Evolutionary conservation across 108 stramenopile species (phyloP).

Genomic region (Epithemia pelagica): DNA sequence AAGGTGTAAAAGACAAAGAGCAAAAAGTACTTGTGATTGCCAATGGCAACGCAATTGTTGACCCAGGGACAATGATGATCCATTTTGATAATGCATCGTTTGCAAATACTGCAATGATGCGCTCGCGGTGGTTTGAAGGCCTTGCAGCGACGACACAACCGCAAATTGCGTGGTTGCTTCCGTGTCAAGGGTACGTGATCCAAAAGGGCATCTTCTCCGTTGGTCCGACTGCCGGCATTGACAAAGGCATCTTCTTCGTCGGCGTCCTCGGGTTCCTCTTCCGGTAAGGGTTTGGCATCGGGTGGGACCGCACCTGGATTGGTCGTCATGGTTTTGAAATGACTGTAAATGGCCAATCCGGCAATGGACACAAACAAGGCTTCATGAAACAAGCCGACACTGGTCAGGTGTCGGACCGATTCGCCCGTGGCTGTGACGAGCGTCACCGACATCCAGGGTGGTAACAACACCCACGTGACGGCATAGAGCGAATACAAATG

Average conservation of each 20-base stretch:
- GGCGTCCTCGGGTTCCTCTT: conserved; percentile 18
- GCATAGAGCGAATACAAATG: conserved; percentile 64
- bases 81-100: conserved; percentile 88
- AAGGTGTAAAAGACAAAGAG: conserved; percentile 96
- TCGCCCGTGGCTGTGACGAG: background rate
- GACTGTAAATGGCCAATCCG: conserved; percentile 48
- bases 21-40: conserved; percentile 99
- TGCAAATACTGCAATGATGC: conserved; percentile 83
- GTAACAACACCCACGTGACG: conserved; percentile 59
- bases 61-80: conserved; percentile 94
- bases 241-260: conserved; percentile 8
- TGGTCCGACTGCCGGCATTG: background rate
- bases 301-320: conserved; percentile 86
- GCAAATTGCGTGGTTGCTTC: conserved; percentile 27
- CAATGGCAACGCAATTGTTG: conserved; percentile 98
- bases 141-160: conserved; percentile 76
- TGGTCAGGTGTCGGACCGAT: conserved; percentile 28
- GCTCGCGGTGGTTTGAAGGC: conserved; percentile 86
- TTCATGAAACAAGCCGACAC: conserved; percentile 48
- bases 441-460: conserved; percentile 71
- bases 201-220: background rate
- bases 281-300: conserved; percentile 61
- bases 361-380: conserved; percentile 52
- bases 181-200: conserved; percentile 12
- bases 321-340: conserved; percentile 90